Percentiles rank a stretch among this genome's conserved stretches.
Evolutionary conservation across 2,329 filamentous ascomycete genomes (phyloP).

Genomic region (Diaporthe citri): DNA sequence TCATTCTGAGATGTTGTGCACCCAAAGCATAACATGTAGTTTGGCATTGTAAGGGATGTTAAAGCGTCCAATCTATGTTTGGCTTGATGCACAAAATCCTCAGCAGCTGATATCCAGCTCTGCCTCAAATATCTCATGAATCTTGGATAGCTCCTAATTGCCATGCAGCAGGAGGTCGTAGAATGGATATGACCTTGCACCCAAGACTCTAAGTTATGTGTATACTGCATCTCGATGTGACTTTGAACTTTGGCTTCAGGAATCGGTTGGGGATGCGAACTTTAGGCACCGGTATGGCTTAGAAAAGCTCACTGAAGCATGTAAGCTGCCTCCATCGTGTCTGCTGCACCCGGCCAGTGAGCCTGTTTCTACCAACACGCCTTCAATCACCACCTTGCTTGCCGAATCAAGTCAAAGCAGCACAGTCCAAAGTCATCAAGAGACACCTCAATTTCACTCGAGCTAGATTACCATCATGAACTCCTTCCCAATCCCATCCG

Average conservation of each 20-base stretch:
- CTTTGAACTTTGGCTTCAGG: background rate
- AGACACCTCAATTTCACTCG: background rate
- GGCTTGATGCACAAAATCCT: background rate
- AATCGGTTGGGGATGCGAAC: too few species aligned
- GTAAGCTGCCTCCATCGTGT: background rate
- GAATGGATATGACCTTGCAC: too few species aligned
- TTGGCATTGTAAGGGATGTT: accelerated
- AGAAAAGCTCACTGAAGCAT: background rate
- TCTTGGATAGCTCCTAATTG: background rate
- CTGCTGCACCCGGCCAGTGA: background rate
- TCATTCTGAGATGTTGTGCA: background rate
- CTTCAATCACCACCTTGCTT: background rate
- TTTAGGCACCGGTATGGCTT: background rate
- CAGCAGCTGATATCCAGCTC: too few species aligned
- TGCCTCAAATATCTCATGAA: too few species aligned
- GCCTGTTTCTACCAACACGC: background rate
- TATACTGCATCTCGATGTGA: background rate
- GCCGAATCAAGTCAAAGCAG: background rate
- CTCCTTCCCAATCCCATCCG: background rate
- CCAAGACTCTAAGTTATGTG: too few species aligned
- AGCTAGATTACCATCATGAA: background rate
- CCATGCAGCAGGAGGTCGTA: background rate
- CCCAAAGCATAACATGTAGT: background rate
- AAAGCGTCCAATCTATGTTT: background rate
- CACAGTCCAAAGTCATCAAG: background rate